phyloP scores from a whole-genome alignment of 805 yeast genomes.

The Wickerhamomyces sydowiorum region DNA sequence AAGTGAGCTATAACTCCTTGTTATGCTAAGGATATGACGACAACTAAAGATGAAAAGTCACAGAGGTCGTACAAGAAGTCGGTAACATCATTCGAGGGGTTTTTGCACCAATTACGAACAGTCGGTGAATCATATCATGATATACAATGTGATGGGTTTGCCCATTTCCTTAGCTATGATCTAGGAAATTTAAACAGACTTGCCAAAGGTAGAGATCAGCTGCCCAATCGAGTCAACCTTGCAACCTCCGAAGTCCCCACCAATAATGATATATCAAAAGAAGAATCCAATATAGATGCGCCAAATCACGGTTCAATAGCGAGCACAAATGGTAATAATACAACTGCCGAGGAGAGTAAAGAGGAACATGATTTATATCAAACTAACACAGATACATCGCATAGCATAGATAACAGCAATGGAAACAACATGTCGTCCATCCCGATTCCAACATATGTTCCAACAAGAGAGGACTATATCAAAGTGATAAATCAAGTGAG shows the following conservation, averaged over 20 bases:
- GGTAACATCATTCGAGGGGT: not conserved
- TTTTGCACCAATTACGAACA: not conserved
- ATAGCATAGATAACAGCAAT: no score
- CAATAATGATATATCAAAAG: no score
- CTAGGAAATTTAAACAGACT: conserved; percentile 13
- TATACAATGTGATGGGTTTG: conserved; percentile 10
- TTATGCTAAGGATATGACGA: not conserved
- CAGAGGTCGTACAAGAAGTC: not conserved
- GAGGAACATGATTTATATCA: no score
- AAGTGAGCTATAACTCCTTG: not conserved
- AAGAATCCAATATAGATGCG: not conserved
- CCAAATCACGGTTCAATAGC: no score
- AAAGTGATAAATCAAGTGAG: conserved; percentile 16
- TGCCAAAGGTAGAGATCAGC: conserved; percentile 7
- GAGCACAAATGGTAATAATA: not conserved
- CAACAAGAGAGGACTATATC: conserved; percentile 10
- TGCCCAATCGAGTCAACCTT: conserved; percentile 7
- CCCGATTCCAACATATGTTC: conserved; percentile 8
- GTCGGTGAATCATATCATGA: not conserved
- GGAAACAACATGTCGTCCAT: no score
- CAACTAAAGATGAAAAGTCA: not conserved
- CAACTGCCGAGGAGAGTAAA: no score
- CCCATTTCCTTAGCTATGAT: conserved; percentile 15
- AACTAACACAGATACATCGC: no score
- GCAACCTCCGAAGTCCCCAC: not conserved